These are phyloP conservation scores for Pseudonitzschia delicatissima DNA, from an alignment of 108 stramenopile species.

Conservation along the genomic window DNA sequence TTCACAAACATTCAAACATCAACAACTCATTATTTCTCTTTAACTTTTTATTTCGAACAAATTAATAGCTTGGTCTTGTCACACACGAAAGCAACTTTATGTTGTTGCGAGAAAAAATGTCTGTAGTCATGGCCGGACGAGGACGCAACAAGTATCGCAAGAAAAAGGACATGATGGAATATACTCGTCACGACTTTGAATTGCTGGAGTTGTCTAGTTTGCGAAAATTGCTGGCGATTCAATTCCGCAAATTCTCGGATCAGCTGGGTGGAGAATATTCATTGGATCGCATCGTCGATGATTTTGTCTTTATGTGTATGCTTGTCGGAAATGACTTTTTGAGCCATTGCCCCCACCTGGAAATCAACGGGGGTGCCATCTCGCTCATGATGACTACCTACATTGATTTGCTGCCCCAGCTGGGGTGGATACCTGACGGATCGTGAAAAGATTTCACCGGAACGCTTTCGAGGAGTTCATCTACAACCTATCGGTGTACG, in stretches of 20 bases:
- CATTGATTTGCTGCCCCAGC: conserved; percentile 79
- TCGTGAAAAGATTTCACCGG: conserved; percentile 87
- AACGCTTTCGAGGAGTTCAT: conserved; percentile 91
- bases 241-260: conserved; percentile 84
- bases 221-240: conserved; percentile 87
- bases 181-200: conserved; percentile 92
- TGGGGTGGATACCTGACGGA: conserved; percentile 93
- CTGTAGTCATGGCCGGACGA: conserved; percentile 87
- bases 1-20: background rate
- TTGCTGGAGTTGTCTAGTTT: conserved; percentile 81
- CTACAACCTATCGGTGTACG: conserved; percentile 83
- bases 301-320: conserved; percentile 98
- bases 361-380: conserved; percentile 92
- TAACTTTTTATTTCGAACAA: background rate
- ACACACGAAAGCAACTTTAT: conserved; percentile 96
- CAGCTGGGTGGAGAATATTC: conserved; percentile 50
- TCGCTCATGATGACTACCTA: conserved; percentile 93
- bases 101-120: conserved; percentile 96
- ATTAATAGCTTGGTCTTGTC: conserved; percentile 65
- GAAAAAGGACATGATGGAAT: conserved; percentile 94
- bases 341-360: conserved; percentile 91
- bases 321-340: conserved; percentile 98
- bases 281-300: conserved; percentile 91
- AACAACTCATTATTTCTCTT: background rate
- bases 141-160: conserved; percentile 83